Evolutionary conservation across 2,329 filamentous ascomycete genomes (phyloP).

Genomic region (Aureobasidium sp.): DNA sequence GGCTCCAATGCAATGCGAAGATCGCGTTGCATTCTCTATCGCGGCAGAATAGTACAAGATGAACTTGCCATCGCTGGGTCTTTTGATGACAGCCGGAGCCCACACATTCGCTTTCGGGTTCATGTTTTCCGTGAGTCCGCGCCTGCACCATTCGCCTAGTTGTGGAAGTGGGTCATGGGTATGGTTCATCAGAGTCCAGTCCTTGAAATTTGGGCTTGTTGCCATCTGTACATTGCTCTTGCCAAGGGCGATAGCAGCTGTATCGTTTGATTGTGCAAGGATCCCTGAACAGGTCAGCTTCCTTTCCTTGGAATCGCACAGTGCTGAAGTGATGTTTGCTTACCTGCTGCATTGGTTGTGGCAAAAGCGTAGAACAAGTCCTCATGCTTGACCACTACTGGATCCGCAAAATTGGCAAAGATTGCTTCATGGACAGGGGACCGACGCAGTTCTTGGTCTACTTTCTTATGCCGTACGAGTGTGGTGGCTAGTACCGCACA

Average conservation of each 20-base stretch:
- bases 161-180: constrained; percentile 26
- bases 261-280: constrained; percentile 17
- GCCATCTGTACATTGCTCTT: constrained; percentile 32
- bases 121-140: constrained; percentile 14
- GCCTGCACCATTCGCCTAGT: constrained; percentile 20
- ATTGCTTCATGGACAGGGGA: constrained; percentile 18
- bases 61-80: constrained; percentile 22
- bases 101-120: constrained; percentile 23
- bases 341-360: constrained; percentile 27
- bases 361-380: constrained; percentile 32
- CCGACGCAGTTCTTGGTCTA: neutral
- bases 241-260: constrained; percentile 18
- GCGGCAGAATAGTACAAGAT: constrained; percentile 30
- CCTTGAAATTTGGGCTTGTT: constrained; percentile 28
- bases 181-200: constrained; percentile 25
- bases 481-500: constrained; percentile 20
- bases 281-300: constrained; percentile 17
- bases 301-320: neutral
- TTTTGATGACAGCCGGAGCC: constrained; percentile 26
- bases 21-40: constrained; percentile 9
- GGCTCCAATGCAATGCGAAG: constrained; percentile 27
- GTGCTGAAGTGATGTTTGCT: neutral
- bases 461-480: constrained; percentile 2
- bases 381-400: constrained; percentile 25
- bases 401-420: constrained; percentile 32